Base-by-base conservation (phyloP, 108 stramenopile genomes). In the Seminavis robusta region DNA sequence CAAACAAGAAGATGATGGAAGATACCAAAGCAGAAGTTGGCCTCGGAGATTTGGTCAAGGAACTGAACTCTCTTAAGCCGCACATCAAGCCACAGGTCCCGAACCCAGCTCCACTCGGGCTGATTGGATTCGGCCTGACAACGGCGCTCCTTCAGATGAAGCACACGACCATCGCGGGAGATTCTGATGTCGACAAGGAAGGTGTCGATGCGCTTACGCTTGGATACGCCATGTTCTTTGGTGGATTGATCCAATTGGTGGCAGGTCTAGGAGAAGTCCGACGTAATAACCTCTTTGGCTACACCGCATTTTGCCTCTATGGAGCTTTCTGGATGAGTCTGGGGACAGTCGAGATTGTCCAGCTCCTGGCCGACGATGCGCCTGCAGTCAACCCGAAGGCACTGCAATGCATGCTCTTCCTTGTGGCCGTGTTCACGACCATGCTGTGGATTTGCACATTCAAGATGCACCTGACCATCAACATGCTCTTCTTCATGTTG, bases 301-400 rank as follows among this genome's bases (percentile, higher is more conserved):
- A 54, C 44, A 70, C 74, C 4, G 74, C 69, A n/a, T 76, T 76
- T 66, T 33, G 32, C 25, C 36, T 53, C 5, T 76, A 64, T 31
- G 74, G 74, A 16, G 74, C 52, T 3, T 67, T 70, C 17, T 76
- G 74, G 74, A 69, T 75, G 74, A 49, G 46, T n/a, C 1, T 70
- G 15, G 61, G 47, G 3, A 63, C 61, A 1, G 49, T 56, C 9
- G 61, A 70, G n/a, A 63, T 70, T 50, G 17, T 70, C 28, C 33
- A 44, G 23, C 33, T 54, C 26, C n/a, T 67, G 6, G 27, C 66
- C 10, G 27, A 15, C 15, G 63, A 56, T 21, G 33, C 13, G n/a
- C 11, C 10, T 11, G 9, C 37, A 4, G 20, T 45, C 20, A 73
- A 73, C 37, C 64, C 54, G 23, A 67, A 73, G 55, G 72, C 65